Evolutionary conservation across 805 yeast genomes (phyloP).

Genomic region (Zygotorulaspora sp.): DNA sequence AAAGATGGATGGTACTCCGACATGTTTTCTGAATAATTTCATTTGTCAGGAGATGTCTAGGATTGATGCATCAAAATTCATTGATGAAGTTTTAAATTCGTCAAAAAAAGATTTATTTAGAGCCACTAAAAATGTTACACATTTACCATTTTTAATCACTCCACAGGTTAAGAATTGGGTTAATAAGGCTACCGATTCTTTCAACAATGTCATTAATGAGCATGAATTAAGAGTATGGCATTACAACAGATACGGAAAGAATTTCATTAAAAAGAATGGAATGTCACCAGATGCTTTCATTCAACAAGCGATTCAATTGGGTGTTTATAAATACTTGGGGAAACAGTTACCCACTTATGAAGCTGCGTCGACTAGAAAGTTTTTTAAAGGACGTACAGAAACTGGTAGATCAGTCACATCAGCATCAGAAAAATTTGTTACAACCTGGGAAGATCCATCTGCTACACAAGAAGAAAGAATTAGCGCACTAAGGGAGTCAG

Average conservation of each 20-base stretch:
- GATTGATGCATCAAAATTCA: slow-evolving; percentile 37
- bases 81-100: slow-evolving; percentile 7
- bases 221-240: slow-evolving; percentile 78
- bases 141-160: slow-evolving; percentile 55
- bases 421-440: slow-evolving; percentile 66
- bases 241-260: slow-evolving; percentile 81
- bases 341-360: slow-evolving; percentile 87
- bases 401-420: slow-evolving; percentile 80
- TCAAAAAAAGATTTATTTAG: not conserved
- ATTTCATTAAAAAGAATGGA: slow-evolving; percentile 75
- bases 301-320: slow-evolving; percentile 88
- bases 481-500: slow-evolving; percentile 64
- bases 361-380: slow-evolving; percentile 90
- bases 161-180: slow-evolving; percentile 50
- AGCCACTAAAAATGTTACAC: slow-evolving; percentile 19
- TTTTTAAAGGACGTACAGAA: slow-evolving; percentile 88
- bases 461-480: slow-evolving; percentile 51
- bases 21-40: slow-evolving; percentile 78
- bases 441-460: slow-evolving; percentile 60
- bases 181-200: slow-evolving; percentile 49
- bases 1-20: slow-evolving; percentile 97
- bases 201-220: slow-evolving; percentile 47
- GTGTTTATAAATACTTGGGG: slow-evolving; percentile 79
- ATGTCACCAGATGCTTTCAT: slow-evolving; percentile 90
- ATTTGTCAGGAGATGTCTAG: slow-evolving; percentile 54